These are phyloP conservation scores for Venustampulla echinocandica DNA, from an alignment of 495 filamentous ascomycete genomes.

Conservation along the genomic window DNA sequence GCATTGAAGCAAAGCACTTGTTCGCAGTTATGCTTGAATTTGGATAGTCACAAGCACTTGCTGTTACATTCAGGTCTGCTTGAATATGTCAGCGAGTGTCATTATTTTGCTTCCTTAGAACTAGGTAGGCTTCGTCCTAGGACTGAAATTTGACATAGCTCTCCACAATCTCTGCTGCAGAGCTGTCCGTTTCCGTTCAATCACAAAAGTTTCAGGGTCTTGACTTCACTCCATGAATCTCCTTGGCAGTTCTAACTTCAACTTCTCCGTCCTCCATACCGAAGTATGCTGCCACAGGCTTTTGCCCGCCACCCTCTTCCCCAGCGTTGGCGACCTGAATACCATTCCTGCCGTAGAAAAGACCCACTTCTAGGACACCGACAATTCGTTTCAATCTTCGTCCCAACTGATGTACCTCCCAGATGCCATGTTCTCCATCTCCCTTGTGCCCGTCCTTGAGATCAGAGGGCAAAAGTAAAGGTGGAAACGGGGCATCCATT, in stretches of 20 bases:
- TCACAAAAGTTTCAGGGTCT: too few species aligned
- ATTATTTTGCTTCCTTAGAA: too few species aligned
- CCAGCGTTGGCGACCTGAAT: conserved; percentile 50
- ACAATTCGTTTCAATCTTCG: conserved; percentile 67
- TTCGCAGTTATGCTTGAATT: too few species aligned
- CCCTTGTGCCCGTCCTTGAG: conserved; percentile 33
- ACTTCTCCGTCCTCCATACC: conserved; percentile 76
- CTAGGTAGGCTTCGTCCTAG: too few species aligned
- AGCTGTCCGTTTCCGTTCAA: too few species aligned
- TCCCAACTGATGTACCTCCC: conserved; percentile 71
- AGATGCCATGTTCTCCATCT: conserved; percentile 46
- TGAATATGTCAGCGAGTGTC: too few species aligned
- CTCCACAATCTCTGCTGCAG: too few species aligned
- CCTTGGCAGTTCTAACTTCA: conserved; percentile 37
- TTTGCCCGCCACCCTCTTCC: conserved; percentile 63
- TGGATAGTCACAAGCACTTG: too few species aligned
- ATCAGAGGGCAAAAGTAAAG: conserved; percentile 56
- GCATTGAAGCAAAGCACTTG: too few species aligned
- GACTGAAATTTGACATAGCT: too few species aligned
- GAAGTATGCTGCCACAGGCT: conserved; percentile 90
- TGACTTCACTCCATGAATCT: conserved; percentile 18
- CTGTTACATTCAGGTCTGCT: too few species aligned
- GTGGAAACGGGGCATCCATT: conserved; percentile 79
- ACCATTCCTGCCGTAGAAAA: conserved; percentile 77
- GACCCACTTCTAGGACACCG: conserved; percentile 84